Evolutionary conservation across 495 filamentous ascomycete species (phyloP), one percentile per base, ranked within the genome.

Genomic region (Neurospora sp.): DNA sequence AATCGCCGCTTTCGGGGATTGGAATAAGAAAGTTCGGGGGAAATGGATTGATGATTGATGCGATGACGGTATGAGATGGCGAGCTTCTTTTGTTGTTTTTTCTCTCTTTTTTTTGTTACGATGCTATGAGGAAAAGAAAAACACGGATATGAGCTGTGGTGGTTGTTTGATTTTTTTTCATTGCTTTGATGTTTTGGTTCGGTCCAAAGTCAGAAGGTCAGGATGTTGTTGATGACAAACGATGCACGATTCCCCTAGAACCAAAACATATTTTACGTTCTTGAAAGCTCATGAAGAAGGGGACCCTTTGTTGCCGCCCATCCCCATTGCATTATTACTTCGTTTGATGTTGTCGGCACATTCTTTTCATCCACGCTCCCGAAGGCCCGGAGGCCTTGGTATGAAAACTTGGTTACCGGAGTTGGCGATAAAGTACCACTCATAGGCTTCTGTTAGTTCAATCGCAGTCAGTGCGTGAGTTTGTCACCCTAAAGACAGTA

Each of bases 1-100:
- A 89, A 89, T 75, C 82, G 86, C 38, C 78, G 86, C 70, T 89
- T 85, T 44, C 78, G 78, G 75, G 82, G 85, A 3, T 76, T 82
- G 68, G 83, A 84, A 72, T 85, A 73, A 71, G 72, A 41, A 44
- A 69, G 35, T 20, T 45, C 7, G 14, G 27, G 27, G 2, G 1
- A 9, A 65, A 35, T 18, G 53, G 16, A 0, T 18, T 31, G 53
- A 65, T 18, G 53, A 35, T 0, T 65, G 53, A 65, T 65, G 53
- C 42, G 42, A 35, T 35, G 27, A 65, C 6, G 53, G 53, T 18
- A 65, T 65, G 53, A 61, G 53, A 16, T 7, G 2, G 3, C 22
- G 2, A 4, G 6, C 12, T 35, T 7, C 6, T 65, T 35, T 4
- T 35, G 6, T 27, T 59, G 7, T 59, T 45, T 1, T 9, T 22